Percentiles rank a stretch among this genome's conserved stretches.
Evolutionary conservation across 1,284 basidiomycete species (phyloP).

Genomic region (Agaricales sp.): DNA sequence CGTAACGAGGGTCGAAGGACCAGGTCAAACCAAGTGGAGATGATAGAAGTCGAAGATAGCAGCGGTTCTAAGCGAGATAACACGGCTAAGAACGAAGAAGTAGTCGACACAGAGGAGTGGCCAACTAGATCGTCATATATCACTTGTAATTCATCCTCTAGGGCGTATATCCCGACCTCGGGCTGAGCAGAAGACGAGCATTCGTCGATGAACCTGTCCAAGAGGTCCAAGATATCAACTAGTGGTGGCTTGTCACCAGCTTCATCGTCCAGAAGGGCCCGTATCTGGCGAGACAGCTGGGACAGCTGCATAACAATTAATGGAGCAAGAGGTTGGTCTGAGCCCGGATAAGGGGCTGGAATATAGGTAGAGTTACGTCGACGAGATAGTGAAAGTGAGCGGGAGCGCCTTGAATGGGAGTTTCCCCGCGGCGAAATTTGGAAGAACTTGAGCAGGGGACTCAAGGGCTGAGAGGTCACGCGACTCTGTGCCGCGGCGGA

Average conservation of each 20-base stretch:
- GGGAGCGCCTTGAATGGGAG: too few species aligned
- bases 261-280: constrained; percentile 39
- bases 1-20: constrained; percentile 65
- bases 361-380: too few species aligned
- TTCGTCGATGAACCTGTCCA: constrained; percentile 45
- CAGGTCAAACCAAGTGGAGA: constrained; percentile 70
- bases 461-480: not conserved
- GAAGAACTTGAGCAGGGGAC: not conserved
- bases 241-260: constrained; percentile 23
- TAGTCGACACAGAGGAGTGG: constrained; percentile 45
- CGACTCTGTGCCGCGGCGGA: not conserved
- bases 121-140: constrained; percentile 54
- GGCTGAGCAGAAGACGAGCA: constrained; percentile 34
- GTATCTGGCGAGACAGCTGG: constrained; percentile 39
- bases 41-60: constrained; percentile 51
- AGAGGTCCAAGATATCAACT: constrained; percentile 32
- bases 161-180: constrained; percentile 30
- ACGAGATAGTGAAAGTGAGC: too few species aligned
- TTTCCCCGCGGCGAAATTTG: not conserved
- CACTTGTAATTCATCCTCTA: constrained; percentile 58
- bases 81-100: constrained; percentile 53
- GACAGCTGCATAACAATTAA: constrained; percentile 30
- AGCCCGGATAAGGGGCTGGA: not conserved
- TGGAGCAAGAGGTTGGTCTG: constrained; percentile 2
- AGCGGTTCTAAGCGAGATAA: constrained; percentile 52